Percentiles rank a stretch among this genome's conserved stretches.
phyloP scores from a whole-genome alignment of 2,329 filamentous ascomycete species.

The Ophiostoma perfectum region DNA sequence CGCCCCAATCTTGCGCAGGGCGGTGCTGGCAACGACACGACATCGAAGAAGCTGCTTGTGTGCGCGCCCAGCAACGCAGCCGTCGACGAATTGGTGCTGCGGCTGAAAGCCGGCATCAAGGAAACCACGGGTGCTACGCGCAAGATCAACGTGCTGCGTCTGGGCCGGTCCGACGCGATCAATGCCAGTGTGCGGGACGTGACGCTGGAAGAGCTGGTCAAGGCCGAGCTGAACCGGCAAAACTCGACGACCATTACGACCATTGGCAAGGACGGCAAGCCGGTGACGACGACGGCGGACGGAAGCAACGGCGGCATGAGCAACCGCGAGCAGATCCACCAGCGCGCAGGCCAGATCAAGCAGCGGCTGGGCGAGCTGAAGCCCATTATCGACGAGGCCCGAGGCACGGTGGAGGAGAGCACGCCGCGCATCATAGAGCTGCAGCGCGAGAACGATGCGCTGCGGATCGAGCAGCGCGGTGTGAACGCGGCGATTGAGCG shows the following conservation, averaged over 20 bases:
- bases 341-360: conserved; percentile 67
- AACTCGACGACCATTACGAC: conserved; percentile 9
- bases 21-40: conserved; percentile 33
- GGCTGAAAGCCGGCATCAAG: conserved; percentile 81
- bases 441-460: conserved; percentile 68
- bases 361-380: conserved; percentile 66
- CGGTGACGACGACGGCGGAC: conserved; percentile 9
- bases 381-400: conserved; percentile 63
- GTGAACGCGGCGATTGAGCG: conserved; percentile 82
- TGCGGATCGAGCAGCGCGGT: conserved; percentile 64
- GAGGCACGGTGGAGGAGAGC: conserved; percentile 49
- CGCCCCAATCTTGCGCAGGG: conserved; percentile 35
- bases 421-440: conserved; percentile 48
- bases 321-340: conserved; percentile 55
- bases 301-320: conserved; percentile 36
- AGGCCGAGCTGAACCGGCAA: conserved; percentile 52
- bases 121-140: conserved; percentile 66
- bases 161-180: conserved; percentile 88
- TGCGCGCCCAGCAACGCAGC: conserved; percentile 98
- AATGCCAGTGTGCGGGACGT: conserved; percentile 85
- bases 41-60: conserved; percentile 79
- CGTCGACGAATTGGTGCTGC: conserved; percentile 90
- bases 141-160: conserved; percentile 79
- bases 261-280: conserved; percentile 18
- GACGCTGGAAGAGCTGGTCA: conserved; percentile 87